Evolutionary conservation across 1,139 yeast genomes (phyloP), one percentile per base, ranked within the genome.

Genomic region (Kluyveromyces sp.): DNA sequence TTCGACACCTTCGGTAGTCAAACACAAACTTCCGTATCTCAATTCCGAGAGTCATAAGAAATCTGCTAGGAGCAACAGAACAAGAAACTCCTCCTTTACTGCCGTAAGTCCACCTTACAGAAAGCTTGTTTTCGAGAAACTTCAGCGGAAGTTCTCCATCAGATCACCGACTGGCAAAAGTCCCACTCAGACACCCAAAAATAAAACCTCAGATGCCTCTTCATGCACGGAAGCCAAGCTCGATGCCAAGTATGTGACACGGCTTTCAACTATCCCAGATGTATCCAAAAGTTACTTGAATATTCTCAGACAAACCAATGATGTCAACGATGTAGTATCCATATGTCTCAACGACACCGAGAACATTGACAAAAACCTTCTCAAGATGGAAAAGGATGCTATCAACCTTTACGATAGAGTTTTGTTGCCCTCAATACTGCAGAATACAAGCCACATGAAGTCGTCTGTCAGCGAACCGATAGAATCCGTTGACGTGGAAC

Each of bases 391-490:
- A 46, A 53, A 53, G 43, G 44, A 51, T 35, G 64, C 64, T 1
- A 45, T 62, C 19, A 55, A 50, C 15, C 54, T 63, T 37, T 55
- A 58, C 19, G 55, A 60, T 40, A 56, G 55, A 44, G 55, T 57
- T 1, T 46, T 62, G 28, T 38, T 62, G 18, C 66, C 65, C 6
- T 58, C 64, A 15, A 54, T 59, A 36, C 42, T 60, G 37, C 53
- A 50, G 32, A 40, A 46, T 16, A 33, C 36, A 12, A 30, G 36
- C 11, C 20, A 13, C n/a, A 17, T 38, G 19, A 22, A 13, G 33
- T 38, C 31, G 40, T 25, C 33, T 17, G 28, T 25, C 11, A 25
- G n/a, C n/a, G 16, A 18, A 3, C 6, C 33, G 26, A 13, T n/a
- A n/a, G n/a, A n/a, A 3, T 19, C 30, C 26, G 8, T 9, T 22